Conservation (phyloP, 2,329 filamentous ascomycete genomes). For the Phyllosticta citriasiana region DNA sequence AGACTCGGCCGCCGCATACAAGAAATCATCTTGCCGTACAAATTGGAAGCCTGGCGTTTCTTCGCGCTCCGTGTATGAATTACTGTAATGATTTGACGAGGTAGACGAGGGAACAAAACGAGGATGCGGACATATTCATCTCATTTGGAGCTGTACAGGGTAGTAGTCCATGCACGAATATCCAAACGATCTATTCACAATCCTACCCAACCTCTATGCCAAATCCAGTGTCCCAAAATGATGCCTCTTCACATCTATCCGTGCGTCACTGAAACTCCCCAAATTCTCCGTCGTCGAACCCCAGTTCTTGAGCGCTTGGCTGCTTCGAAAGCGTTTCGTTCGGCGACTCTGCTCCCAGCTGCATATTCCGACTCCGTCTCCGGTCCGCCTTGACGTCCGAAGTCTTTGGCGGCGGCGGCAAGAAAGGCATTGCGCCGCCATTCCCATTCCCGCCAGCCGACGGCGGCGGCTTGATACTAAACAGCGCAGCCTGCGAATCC, state of each 20-base stretch:
- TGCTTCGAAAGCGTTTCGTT: background rate
- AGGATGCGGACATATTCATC: background rate
- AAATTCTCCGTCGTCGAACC: slow-evolving; percentile 82
- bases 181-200: background rate
- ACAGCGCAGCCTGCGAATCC: slow-evolving; percentile 42
- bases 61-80: background rate
- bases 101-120: background rate
- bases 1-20: background rate
- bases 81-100: background rate
- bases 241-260: background rate
- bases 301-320: slow-evolving; percentile 49
- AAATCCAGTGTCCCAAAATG: background rate
- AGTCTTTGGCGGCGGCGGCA: slow-evolving; percentile 59
- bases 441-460: background rate
- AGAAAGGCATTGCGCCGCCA: slow-evolving; percentile 30
- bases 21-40: background rate
- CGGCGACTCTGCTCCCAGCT: background rate
- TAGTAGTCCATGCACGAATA: background rate
- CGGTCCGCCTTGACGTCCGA: slow-evolving; percentile 53
- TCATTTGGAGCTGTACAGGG: background rate
- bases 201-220: background rate
- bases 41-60: background rate
- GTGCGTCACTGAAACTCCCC: slow-evolving; percentile 60
- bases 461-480: slow-evolving; percentile 64
- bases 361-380: slow-evolving; percentile 40